A percentile compares a stretch with the other conserved stretches of the same genome.
phyloP scores from a whole-genome alignment of 768 basidiomycete genomes.

The Chalciporus pseudorubinellus region DNA sequence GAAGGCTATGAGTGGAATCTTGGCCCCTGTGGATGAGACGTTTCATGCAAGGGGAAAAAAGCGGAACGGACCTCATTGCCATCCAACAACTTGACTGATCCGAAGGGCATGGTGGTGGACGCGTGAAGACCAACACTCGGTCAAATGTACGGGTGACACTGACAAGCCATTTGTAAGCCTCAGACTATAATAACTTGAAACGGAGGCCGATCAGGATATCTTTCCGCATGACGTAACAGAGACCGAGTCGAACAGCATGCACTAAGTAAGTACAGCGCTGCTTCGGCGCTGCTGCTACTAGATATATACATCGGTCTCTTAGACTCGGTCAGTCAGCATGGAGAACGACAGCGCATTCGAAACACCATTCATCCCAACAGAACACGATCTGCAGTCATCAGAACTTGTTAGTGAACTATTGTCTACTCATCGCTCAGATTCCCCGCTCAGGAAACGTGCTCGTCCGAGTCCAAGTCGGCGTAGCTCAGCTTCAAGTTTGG shows the following conservation, averaged over 20 bases:
- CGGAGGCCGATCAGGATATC: too few species aligned
- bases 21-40: not conserved
- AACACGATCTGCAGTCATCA: conserved; percentile 13
- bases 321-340: conserved; percentile 11
- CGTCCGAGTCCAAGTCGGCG: not conserved
- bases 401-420: not conserved
- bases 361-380: conserved; percentile 22
- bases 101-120: conserved; percentile 37
- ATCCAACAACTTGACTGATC: conserved; percentile 39
- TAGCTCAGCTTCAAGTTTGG: conserved; percentile 6
- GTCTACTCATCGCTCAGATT: conserved; percentile 8
- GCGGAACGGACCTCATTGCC: conserved; percentile 35
- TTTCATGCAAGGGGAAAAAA: not conserved
- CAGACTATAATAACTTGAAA: not conserved
- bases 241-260: not conserved
- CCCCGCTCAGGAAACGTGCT: conserved; percentile 9
- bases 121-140: not conserved
- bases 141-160: too few species aligned
- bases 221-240: not conserved
- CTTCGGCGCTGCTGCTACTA: too few species aligned
- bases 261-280: too few species aligned
- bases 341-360: conserved; percentile 1
- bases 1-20: conserved; percentile 64
- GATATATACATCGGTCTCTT: not conserved
- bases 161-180: too few species aligned